These are phyloP conservation scores for Bondarzewia mesenterica DNA, from an alignment of 1,284 basidiomycete genomes.

Conservation along the genomic window DNA sequence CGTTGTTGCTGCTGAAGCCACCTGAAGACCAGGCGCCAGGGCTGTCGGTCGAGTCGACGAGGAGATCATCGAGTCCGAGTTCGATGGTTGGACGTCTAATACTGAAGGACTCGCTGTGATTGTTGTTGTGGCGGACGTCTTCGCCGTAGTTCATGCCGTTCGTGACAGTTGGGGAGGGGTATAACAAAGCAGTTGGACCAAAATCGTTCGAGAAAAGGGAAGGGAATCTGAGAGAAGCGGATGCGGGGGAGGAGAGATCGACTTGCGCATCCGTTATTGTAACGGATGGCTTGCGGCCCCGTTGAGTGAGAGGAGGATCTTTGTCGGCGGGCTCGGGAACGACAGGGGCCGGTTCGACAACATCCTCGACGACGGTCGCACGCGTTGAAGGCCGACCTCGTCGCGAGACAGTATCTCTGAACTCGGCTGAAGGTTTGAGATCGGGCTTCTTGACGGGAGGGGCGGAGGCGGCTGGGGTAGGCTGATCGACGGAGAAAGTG, in stretches of 20 bases:
- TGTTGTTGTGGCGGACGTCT: conserved; percentile 42
- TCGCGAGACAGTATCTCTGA: conserved; percentile 40
- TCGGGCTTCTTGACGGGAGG: conserved; percentile 53
- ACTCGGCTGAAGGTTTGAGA: conserved; percentile 57
- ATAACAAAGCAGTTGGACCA: conserved; percentile 67
- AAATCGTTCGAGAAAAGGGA: conserved; percentile 66
- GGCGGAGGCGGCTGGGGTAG: conserved; percentile 36
- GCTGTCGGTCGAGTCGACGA: conserved; percentile 40
- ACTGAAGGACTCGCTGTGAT: conserved; percentile 41
- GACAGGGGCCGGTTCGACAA: conserved; percentile 15
- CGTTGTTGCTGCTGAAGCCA: conserved; percentile 15
- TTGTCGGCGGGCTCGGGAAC: conserved; percentile 13
- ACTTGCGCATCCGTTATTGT: conserved; percentile 13
- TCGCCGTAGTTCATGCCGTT: conserved; percentile 69
- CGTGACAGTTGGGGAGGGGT: conserved; percentile 53
- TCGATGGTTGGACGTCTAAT: conserved; percentile 73
- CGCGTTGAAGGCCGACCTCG: conserved; percentile 31
- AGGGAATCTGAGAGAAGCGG: conserved; percentile 48
- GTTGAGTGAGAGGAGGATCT: conserved; percentile 31
- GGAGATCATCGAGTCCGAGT: conserved; percentile 68
- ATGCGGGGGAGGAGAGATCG: conserved; percentile 14
- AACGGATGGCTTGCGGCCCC: conserved; percentile 27
- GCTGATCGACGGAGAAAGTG: conserved; percentile 73
- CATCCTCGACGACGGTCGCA: conserved; percentile 23
- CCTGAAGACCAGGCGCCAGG: conserved; percentile 26